Evolutionary conservation across 768 basidiomycete species (phyloP), one percentile per base, ranked within the genome.

Genomic region (Naganishia antarctica): DNA sequence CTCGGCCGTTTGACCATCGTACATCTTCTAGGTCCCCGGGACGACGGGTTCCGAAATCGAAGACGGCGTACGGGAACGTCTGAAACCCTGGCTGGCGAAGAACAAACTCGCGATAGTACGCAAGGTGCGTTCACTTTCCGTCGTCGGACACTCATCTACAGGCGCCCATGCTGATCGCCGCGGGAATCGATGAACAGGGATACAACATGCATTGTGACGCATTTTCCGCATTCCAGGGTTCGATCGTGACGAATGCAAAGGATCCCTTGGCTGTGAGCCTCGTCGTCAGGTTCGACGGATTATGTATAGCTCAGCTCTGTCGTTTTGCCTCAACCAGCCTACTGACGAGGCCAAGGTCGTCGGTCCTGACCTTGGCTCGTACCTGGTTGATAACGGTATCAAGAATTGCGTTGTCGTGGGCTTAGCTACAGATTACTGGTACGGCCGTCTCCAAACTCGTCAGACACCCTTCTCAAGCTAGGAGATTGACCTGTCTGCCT

Each of bases 1-100:
- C n/a, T n/a, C n/a, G n/a, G n/a, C n/a, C n/a, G n/a, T n/a, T n/a
- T n/a, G n/a, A n/a, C n/a, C n/a, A n/a, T n/a, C n/a, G n/a, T n/a
- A n/a, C n/a, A n/a, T n/a, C n/a, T n/a, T n/a, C n/a, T 65, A 70
- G 66, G 46, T 90, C 25, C 83, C 82, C 59, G 80, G 80, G 0
- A 78, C 79, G 9, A 77, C 70, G 1, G 90, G 90, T 1, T 82
- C 83, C 18, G 82, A 84, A 69, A 81, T 90, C 45, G 84, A 87
- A 29, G 71, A 80, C 2, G 82, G 81, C 26, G 70, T 90, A n/a
- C 70, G 80, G 53, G 76, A 82, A 46, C 81, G 83, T 40, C 76
- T 79, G 11, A 76, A 84, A 41, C 74, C 83, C 16, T 75, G 77
- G 70, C 26, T 66, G 7, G 49, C 29, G 2, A 48, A 43, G 2